Base-by-base conservation (phyloP, 805 yeast species). In the Candida pseudofarinosa region DNA sequence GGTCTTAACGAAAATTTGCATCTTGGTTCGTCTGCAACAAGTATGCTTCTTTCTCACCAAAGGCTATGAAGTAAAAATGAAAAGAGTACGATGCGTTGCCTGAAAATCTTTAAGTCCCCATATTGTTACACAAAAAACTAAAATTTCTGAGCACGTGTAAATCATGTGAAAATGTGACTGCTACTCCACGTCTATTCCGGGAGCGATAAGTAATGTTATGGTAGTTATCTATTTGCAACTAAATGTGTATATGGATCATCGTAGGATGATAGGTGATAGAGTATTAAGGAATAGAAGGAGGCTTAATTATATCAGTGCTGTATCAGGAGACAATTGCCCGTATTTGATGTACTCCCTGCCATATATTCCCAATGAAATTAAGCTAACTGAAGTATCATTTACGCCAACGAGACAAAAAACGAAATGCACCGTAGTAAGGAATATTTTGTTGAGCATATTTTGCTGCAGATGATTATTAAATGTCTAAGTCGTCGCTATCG, bases 1-100 rank as follows among this genome's bases (percentile, higher is more conserved):
- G 79, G 99, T 91, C 80, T 91, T 93, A 77, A 93, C 98, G 79
- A 93, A 93, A 80, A 91, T 90, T 81, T 87, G 95, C 95, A 86
- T 85, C 59, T 60, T 51, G 46, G 63, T 60, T 53, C 53, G 56
- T 63, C 64, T 69, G 51, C 69, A 71, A 66, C 59, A 46, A 48
- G 33, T 50, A 59, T 71, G 76, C 76, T 71, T 71, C 76, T 69
- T 71, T 71, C 76, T 64, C 68, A 69, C 75, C 75, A 55, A 54
- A 37, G 35, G 42, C 23, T 23, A 15, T 18, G 8, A 42, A 52
- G 45, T 43, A 49, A 44, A 51, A 44, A 42, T n/a, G 44, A 45
- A 36, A 43, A 37, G 32, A 13, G 2, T 14, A 12, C 30, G 20
- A n/a, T 16, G 26, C 19, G 17, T 8, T 19, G 16, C 17, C 14